Percentiles rank a stretch among this genome's conserved stretches.
phyloP scores from a whole-genome alignment of 805 yeast species.

The Isabelozyma rhagii region DNA sequence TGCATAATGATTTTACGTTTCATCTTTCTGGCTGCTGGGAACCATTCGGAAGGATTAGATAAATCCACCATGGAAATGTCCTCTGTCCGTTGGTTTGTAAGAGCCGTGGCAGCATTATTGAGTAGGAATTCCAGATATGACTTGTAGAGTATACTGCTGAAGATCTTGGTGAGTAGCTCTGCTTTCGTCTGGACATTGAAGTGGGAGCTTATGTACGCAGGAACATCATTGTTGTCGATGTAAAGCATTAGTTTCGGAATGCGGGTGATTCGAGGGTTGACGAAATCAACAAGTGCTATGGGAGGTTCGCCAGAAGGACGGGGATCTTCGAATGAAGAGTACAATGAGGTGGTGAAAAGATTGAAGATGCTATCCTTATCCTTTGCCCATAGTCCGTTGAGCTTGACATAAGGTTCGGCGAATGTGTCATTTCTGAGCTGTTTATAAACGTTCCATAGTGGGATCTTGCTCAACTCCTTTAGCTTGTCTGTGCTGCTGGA shows the following conservation, averaged over 20 bases:
- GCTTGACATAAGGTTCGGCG: not conserved
- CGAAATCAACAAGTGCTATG: constrained; percentile 10
- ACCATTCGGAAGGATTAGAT: constrained; percentile 56
- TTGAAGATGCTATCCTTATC: not conserved
- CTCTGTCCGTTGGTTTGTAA: constrained; percentile 1
- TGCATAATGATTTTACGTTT: constrained; percentile 84
- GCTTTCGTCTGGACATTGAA: constrained; percentile 11
- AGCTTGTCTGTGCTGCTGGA: not conserved
- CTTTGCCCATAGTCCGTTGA: not conserved
- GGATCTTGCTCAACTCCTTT: constrained; percentile 2
- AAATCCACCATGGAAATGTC: constrained; percentile 17
- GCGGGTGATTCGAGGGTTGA: constrained; percentile 23
- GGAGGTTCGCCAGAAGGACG: not conserved
- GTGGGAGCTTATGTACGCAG: constrained; percentile 15
- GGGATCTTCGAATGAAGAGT: not conserved
- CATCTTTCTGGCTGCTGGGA: constrained; percentile 77
- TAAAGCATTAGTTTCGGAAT: constrained; percentile 6
- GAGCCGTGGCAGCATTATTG: constrained; percentile 5
- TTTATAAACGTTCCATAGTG: constrained; percentile 2
- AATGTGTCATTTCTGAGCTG: not conserved
- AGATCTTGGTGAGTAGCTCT: constrained; percentile 18
- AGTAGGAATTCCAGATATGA: constrained; percentile 12
- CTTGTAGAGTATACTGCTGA: constrained; percentile 22
- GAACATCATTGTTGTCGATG: constrained; percentile 14
- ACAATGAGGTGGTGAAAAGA: not conserved